Evolutionary conservation across 2,329 filamentous ascomycete species (phyloP), one percentile per base, ranked within the genome.

Genomic region (Pseudocercospora fijiensis): DNA sequence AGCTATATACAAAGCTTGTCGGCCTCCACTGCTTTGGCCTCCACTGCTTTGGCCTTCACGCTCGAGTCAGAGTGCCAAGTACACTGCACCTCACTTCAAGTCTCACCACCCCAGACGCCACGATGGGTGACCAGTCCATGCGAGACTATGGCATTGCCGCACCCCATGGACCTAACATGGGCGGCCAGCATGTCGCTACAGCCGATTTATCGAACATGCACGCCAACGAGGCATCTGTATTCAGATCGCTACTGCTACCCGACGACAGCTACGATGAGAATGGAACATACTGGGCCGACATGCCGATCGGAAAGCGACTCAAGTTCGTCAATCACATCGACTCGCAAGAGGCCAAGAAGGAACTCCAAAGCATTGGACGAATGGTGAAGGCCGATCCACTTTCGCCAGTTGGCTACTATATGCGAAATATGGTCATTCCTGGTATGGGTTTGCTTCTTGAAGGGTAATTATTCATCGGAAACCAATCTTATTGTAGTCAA

Each of bases 261-360:
- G 91, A 96, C 74, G 94, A 98, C 80, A 90, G 88, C 67, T 97
- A 94, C 80, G 91, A 90, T 61, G 79, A 84, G 61, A 86, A 93
- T 20, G 94, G 94, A 65, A 84, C 86, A 69, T 98, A 98, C 84
- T 98, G 93, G 93, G 94, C 93, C 33, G 94, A 97, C 75, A 82
- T 98, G 71, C 87, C 89, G 20, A 74, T 92, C 57, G 71, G 77
- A 65, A 79, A 94, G 80, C 88, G 91, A 67, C 76, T 91, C 73
- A 82, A 82, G 67, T 98, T 98, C 75, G 89, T 96, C 74, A 83
- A 80, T 76, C 84, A 86, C 63, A 87, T 92, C 76, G 89, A 97
- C 77, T 82, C 81, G 64, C 80, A 82, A 51, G 93, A 96, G 77
- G 82, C 89, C 58, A 83, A 80, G 69, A 81, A 83, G 60, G 94